These are phyloP conservation scores for Elymus sibiricus DNA, from an alignment of 176 grass and related monocot species.

Conservation along the genomic window DNA sequence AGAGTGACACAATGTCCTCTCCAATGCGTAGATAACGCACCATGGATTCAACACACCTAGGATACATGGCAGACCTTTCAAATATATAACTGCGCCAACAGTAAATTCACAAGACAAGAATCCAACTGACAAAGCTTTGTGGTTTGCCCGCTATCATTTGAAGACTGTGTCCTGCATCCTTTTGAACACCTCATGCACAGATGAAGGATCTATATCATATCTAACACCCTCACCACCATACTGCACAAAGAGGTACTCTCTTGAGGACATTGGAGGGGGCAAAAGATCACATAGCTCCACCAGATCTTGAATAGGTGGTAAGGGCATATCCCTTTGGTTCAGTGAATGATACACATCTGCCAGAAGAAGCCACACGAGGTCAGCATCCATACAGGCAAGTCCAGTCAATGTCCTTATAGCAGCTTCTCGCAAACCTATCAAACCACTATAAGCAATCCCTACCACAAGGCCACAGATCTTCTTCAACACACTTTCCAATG, in stretches of 20 bases:
- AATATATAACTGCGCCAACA: slow-evolving; percentile 9
- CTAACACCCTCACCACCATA: slow-evolving; percentile 67
- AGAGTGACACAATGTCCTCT: neutral
- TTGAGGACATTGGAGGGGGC: slow-evolving; percentile 52
- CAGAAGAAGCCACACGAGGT: slow-evolving; percentile 92
- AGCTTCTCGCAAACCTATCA: slow-evolving; percentile 57
- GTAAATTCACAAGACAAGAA: neutral
- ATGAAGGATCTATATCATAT: slow-evolving; percentile 59
- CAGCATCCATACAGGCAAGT: slow-evolving; percentile 69
- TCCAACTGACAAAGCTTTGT: neutral
- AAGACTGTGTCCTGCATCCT: slow-evolving; percentile 33
- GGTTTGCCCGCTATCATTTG: slow-evolving; percentile 15
- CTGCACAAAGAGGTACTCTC: slow-evolving; percentile 74
- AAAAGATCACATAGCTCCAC: slow-evolving; percentile 59
- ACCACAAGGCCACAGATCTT: slow-evolving; percentile 86
- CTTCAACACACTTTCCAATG: slow-evolving; percentile 75
- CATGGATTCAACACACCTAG: neutral
- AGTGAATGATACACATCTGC: slow-evolving; percentile 83
- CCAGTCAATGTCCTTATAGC: slow-evolving; percentile 65
- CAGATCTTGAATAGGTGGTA: slow-evolving; percentile 37
- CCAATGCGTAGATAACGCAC: neutral
- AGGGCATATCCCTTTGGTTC: slow-evolving; percentile 46
- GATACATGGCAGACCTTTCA: neutral
- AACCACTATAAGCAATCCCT: slow-evolving; percentile 74
- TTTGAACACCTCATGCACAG: slow-evolving; percentile 55